phyloP scores from a whole-genome alignment of 139 green algal species.

The Klebsormidium nitens region DNA sequence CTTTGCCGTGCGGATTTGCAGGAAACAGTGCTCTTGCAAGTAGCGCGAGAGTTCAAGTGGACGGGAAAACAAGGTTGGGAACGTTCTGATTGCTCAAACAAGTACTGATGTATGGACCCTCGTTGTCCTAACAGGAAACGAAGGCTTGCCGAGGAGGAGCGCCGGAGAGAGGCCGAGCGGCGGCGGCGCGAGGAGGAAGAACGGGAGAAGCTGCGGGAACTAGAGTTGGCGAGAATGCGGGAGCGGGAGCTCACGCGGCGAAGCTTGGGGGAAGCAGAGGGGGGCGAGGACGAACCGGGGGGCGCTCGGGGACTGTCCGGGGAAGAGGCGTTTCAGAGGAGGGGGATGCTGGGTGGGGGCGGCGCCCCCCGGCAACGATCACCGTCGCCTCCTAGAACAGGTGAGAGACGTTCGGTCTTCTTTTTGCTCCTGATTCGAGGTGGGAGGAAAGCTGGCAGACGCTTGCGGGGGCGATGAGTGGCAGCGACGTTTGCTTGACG shows the following conservation, averaged over 20 bases:
- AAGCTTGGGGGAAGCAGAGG: neutral
- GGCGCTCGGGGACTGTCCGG: conserved; percentile 30
- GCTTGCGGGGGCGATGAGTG: too few species aligned
- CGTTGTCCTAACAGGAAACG: too few species aligned
- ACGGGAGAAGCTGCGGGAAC: conserved; percentile 9
- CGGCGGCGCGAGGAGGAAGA: conserved; percentile 53
- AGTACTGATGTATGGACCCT: too few species aligned
- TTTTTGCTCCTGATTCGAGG: too few species aligned
- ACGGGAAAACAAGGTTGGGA: too few species aligned
- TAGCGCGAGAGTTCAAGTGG: too few species aligned
- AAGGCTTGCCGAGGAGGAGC: conserved; percentile 65
- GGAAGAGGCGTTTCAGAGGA: conserved; percentile 47
- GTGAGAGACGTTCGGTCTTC: neutral
- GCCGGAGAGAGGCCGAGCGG: conserved; percentile 62
- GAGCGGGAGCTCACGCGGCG: conserved; percentile 21
- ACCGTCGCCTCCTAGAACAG: neutral
- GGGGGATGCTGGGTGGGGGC: conserved; percentile 21
- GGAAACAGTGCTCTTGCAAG: too few species aligned
- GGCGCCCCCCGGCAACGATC: neutral
- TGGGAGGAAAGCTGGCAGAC: too few species aligned
- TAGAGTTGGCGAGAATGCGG: neutral
- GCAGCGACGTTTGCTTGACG: too few species aligned
- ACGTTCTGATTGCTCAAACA: too few species aligned
- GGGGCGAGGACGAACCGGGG: conserved; percentile 9
- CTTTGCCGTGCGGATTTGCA: too few species aligned